phyloP scores from a whole-genome alignment of 1,139 yeast genomes.

The Schwanniomyces etchellsii region DNA sequence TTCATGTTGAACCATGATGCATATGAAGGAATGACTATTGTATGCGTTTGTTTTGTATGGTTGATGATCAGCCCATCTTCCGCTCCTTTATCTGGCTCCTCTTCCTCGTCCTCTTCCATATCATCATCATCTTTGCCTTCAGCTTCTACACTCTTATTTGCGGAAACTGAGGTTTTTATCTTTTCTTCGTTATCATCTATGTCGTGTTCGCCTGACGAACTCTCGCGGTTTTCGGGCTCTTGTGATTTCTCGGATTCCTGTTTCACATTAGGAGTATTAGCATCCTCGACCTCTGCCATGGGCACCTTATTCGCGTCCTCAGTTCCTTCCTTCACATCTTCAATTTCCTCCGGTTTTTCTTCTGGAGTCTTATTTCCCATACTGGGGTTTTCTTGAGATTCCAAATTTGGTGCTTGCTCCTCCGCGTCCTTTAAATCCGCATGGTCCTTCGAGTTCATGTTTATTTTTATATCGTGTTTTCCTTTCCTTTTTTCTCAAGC shows the following conservation, averaged over 20 bases:
- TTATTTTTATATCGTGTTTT: no score
- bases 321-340: conserved; percentile 45
- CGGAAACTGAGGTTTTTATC: background rate
- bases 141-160: conserved; percentile 10
- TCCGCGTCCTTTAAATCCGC: conserved; percentile 1
- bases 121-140: conserved; percentile 21
- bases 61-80: conserved; percentile 9
- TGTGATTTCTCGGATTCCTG: background rate
- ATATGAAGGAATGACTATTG: conserved; percentile 90
- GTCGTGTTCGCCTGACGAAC: background rate
- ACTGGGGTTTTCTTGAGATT: conserved; percentile 6
- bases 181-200: background rate
- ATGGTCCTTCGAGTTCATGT: background rate
- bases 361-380: conserved; percentile 9
- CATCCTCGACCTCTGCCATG: conserved; percentile 12
- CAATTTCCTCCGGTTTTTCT: conserved; percentile 29
- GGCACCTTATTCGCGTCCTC: conserved; percentile 11
- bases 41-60: conserved; percentile 64
- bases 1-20: conserved; percentile 84
- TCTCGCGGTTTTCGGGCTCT: background rate
- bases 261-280: conserved; percentile 6
- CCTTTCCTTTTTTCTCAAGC: no score
- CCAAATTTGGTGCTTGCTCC: conserved; percentile 4
- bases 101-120: conserved; percentile 27
- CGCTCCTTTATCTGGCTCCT: conserved; percentile 39